These are phyloP conservation scores for Ceratopteris richardii DNA, from an alignment of 75 land plant species.

Conservation along the genomic window DNA sequence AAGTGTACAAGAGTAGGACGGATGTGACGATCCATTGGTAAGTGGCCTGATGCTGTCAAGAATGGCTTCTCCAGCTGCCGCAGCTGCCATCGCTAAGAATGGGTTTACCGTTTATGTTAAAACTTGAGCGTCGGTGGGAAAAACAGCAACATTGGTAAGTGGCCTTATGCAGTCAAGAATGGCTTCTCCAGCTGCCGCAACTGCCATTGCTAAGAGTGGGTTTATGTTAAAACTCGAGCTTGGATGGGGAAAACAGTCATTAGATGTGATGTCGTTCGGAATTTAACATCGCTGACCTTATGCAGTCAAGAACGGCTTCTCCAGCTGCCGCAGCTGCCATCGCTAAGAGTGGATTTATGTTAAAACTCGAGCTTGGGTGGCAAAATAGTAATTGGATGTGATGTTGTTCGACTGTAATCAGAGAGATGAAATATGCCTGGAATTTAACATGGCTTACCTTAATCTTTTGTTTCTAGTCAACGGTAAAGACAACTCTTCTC, in stretches of 20 bases:
- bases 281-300: background rate
- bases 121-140: background rate
- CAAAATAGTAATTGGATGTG: too few relatives aligned
- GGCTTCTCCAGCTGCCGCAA: constrained; percentile 2
- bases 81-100: background rate
- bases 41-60: constrained; percentile 1
- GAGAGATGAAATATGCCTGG: too few relatives aligned
- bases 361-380: background rate
- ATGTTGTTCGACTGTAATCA: too few relatives aligned
- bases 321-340: constrained; percentile 6
- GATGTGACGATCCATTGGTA: background rate
- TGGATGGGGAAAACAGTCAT: background rate
- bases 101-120: too few relatives aligned
- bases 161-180: constrained; percentile 3
- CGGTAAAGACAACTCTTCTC: too few relatives aligned
- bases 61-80: constrained; percentile 4
- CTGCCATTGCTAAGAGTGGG: background rate
- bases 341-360: too few relatives aligned
- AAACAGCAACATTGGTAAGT: background rate
- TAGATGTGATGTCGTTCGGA: too few relatives aligned
- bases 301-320: constrained; percentile 1
- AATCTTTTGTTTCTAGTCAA: too few relatives aligned
- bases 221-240: too few relatives aligned
- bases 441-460: too few relatives aligned
- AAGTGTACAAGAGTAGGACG: background rate